phyloP scores from a whole-genome alignment of 345 rosid genomes.

The Erodium maritimum region DNA sequence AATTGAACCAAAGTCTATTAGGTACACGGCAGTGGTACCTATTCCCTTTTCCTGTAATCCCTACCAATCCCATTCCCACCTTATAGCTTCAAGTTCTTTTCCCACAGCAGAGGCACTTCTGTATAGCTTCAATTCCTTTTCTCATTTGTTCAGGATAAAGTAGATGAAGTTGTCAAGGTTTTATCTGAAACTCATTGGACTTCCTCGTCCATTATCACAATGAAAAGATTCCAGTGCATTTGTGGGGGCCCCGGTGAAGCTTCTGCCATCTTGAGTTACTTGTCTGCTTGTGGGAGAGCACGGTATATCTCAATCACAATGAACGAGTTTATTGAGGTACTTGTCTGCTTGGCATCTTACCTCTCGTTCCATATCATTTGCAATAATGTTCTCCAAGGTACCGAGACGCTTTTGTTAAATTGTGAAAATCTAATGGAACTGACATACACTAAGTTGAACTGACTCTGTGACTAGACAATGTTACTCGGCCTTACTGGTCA shows the following conservation, averaged over 20 bases:
- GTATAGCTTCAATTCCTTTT: neutral
- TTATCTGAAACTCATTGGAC: slow-evolving; percentile 53
- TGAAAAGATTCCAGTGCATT: slow-evolving; percentile 42
- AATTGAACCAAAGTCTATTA: too few relatives aligned
- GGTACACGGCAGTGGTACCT: too few relatives aligned
- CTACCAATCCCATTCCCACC: too few relatives aligned
- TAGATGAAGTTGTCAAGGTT: slow-evolving; percentile 24
- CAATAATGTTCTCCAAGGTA: neutral
- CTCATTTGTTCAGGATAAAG: slow-evolving; percentile 36
- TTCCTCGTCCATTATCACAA: slow-evolving; percentile 49
- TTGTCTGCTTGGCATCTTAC: too few relatives aligned
- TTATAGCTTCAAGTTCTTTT: too few relatives aligned
- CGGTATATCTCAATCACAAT: slow-evolving; percentile 33
- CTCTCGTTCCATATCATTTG: slow-evolving; percentile 1
- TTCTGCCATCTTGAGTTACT: slow-evolving; percentile 51
- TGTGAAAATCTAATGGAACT: slow-evolving; percentile 5
- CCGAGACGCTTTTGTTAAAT: neutral
- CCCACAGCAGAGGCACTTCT: too few relatives aligned
- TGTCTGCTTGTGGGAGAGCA: slow-evolving; percentile 53
- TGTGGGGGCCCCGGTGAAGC: slow-evolving; percentile 62
- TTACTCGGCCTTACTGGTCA: neutral
- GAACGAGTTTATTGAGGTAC: slow-evolving; percentile 58
- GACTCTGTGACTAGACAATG: neutral
- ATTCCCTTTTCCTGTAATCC: too few relatives aligned
- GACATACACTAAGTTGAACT: neutral